Conservation (phyloP, 441 rosid species). For the Adansonia grandidieri region DNA sequence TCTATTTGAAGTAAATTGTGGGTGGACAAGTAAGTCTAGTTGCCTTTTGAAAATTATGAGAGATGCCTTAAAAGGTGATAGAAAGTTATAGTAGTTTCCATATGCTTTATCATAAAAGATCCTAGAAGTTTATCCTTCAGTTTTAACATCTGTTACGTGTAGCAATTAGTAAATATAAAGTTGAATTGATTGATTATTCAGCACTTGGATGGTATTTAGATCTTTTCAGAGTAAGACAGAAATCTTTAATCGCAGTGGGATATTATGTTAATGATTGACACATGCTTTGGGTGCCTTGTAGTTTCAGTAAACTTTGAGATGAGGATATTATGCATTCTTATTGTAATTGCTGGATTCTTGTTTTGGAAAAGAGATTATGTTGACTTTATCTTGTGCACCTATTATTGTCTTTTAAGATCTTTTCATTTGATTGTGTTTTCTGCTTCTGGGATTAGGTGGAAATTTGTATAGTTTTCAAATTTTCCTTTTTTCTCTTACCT, state of each 20-base stretch:
- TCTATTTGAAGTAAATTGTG: not conserved
- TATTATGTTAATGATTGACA: not conserved
- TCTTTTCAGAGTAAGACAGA: not conserved
- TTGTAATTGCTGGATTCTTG: not conserved
- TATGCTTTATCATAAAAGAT: constrained; percentile 5
- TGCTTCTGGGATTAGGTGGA: not conserved
- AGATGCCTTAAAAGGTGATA: not conserved
- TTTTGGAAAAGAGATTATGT: not conserved
- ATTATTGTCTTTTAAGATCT: not conserved
- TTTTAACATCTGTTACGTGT: not conserved
- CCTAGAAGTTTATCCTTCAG: not conserved
- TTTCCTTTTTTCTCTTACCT: not conserved
- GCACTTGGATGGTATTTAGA: not conserved
- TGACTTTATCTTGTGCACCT: not conserved
- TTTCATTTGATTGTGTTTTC: constrained; percentile 7
- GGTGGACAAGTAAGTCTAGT: not conserved
- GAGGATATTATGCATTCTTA: not conserved
- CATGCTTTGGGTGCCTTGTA: not conserved
- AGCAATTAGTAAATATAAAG: not conserved
- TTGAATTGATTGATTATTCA: not conserved
- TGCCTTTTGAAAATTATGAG: not conserved
- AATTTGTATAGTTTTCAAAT: not conserved
- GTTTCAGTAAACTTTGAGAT: not conserved
- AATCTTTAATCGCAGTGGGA: not conserved
- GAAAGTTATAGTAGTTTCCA: not conserved